phyloP scores from a whole-genome alignment of 495 filamentous ascomycete species.

The Penicillium verhagenii region DNA sequence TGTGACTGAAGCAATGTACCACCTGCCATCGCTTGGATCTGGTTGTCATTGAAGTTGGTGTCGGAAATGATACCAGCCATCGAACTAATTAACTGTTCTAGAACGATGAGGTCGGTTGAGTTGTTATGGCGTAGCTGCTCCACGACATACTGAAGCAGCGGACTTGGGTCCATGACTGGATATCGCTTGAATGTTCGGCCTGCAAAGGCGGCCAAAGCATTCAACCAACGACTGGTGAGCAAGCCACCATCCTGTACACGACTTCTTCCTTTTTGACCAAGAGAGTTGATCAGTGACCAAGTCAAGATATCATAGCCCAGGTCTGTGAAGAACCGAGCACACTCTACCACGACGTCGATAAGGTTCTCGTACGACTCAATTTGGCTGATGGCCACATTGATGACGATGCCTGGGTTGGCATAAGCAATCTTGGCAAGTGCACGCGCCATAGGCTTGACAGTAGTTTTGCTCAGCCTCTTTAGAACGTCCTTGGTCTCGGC shows the following conservation, averaged over 20 bases:
- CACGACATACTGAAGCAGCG: slow-evolving; percentile 85
- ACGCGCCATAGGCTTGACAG: slow-evolving; percentile 79
- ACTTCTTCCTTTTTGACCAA: slow-evolving; percentile 71
- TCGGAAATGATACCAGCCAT: slow-evolving; percentile 92
- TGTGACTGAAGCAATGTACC: slow-evolving; percentile 75
- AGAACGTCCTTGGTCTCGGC: slow-evolving; percentile 77
- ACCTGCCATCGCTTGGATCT: slow-evolving; percentile 82
- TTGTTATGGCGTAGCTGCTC: slow-evolving; percentile 77
- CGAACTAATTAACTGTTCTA: slow-evolving; percentile 81
- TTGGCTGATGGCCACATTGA: slow-evolving; percentile 78
- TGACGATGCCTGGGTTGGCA: slow-evolving; percentile 86
- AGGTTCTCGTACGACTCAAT: slow-evolving; percentile 92
- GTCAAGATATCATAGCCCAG: slow-evolving; percentile 91
- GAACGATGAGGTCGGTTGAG: slow-evolving; percentile 80
- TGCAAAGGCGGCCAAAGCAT: slow-evolving; percentile 78
- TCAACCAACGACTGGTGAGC: slow-evolving; percentile 84
- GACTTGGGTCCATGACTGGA: slow-evolving; percentile 76
- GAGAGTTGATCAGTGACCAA: slow-evolving; percentile 78
- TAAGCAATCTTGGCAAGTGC: slow-evolving; percentile 83
- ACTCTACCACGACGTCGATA: slow-evolving; percentile 89
- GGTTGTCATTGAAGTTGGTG: slow-evolving; percentile 79
- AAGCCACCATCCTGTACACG: slow-evolving; percentile 81
- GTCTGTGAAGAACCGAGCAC: slow-evolving; percentile 86
- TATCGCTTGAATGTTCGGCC: slow-evolving; percentile 82
- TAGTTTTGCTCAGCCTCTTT: slow-evolving; percentile 81